A percentile compares a stretch with the other conserved stretches of the same genome.
Conservation (phyloP, 768 basidiomycete genomes). For the Boletus subparvulus region DNA sequence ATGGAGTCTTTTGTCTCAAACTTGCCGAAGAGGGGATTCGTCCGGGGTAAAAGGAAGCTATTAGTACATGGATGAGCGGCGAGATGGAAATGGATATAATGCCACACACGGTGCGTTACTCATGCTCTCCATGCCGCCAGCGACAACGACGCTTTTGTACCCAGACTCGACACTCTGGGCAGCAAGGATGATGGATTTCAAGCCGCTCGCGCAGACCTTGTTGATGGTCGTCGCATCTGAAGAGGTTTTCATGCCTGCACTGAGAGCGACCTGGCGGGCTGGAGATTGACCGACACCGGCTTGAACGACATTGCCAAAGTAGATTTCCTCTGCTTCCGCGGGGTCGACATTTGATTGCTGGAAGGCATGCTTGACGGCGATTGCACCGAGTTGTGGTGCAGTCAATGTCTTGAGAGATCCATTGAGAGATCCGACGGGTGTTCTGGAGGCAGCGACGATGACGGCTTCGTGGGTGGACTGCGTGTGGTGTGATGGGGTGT, state of each 20-base stretch:
- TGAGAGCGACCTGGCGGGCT: constrained; percentile 95
- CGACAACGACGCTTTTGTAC: constrained; percentile 81
- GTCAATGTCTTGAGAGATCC: constrained; percentile 86
- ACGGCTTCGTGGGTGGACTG: constrained; percentile 72
- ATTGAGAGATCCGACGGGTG: constrained; percentile 91
- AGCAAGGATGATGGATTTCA: constrained; percentile 95
- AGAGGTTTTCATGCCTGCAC: constrained; percentile 74
- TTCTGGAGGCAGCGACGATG: constrained; percentile 92
- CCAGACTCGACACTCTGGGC: constrained; percentile 88
- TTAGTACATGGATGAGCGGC: background rate
- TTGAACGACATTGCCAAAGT: constrained; percentile 97
- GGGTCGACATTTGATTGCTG: constrained; percentile 78
- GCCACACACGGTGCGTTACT: constrained; percentile 90
- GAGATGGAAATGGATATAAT: constrained; percentile 1
- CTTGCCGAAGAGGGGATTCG: constrained; percentile 85
- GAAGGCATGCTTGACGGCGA: constrained; percentile 90
- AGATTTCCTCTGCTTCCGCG: constrained; percentile 87
- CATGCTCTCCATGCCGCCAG: constrained; percentile 99
- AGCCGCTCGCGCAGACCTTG: constrained; percentile 98
- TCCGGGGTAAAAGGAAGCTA: constrained; percentile 80
- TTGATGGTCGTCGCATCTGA: constrained; percentile 99
- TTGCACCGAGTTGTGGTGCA: constrained; percentile 85
- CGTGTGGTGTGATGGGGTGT: background rate
- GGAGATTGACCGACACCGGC: constrained; percentile 97
- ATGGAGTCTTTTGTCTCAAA: constrained; percentile 85